These are phyloP conservation scores for Lophiotrema nucula DNA, from an alignment of 495 filamentous ascomycete genomes.

Conservation along the genomic window DNA sequence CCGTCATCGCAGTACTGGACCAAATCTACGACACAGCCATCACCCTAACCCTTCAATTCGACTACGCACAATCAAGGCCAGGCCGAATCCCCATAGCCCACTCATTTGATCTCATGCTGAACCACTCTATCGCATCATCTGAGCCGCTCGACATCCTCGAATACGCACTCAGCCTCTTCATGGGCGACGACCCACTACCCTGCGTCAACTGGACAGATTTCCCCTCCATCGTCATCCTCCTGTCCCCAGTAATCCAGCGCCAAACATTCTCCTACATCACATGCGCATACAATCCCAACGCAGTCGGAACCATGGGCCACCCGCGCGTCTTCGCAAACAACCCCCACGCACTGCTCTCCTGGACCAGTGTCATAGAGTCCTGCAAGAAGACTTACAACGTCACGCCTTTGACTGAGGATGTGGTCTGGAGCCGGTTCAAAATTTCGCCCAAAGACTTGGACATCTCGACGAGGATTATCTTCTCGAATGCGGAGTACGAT, in stretches of 20 bases:
- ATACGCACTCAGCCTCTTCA: not conserved
- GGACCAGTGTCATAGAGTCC: not conserved
- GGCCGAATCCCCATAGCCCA: not conserved
- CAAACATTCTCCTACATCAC: not conserved
- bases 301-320: not conserved
- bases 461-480: not conserved
- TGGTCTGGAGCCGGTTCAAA: not conserved
- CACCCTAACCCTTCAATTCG: not conserved
- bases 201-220: not conserved
- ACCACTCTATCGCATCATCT: not conserved
- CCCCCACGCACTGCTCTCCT: not conserved
- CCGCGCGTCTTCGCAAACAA: not conserved
- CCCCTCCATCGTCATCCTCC: not conserved
- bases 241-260: not conserved
- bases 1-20: not conserved
- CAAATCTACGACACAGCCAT: not conserved
- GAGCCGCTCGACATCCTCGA: not conserved
- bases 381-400: not conserved
- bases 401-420: not conserved
- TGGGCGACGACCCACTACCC: not conserved
- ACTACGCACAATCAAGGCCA: not conserved
- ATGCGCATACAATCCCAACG: not conserved
- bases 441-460: not conserved
- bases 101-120: not conserved
- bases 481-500: not conserved